Conservation (phyloP, 2,329 filamentous ascomycete species). For the Herpomyces periplanetae region DNA sequence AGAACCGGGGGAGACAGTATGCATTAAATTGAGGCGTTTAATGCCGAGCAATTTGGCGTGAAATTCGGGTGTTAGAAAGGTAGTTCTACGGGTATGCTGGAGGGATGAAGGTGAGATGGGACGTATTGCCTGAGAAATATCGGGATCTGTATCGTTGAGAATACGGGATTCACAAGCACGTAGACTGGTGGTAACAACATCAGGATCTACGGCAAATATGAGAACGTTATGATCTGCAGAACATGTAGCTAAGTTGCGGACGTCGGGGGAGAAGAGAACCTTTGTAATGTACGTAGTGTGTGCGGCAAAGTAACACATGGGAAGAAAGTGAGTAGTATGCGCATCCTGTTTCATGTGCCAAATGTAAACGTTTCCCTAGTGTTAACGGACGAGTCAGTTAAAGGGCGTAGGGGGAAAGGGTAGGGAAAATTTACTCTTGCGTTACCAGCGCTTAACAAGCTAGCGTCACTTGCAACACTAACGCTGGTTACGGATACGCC, state of each 20-base stretch:
- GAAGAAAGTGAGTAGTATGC: slow-evolving; percentile 45
- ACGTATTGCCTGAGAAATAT: too few species aligned
- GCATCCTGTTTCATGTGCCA: slow-evolving; percentile 63
- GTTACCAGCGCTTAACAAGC: slow-evolving; percentile 65
- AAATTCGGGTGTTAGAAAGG: slow-evolving; percentile 1
- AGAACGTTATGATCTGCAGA: slow-evolving; percentile 75
- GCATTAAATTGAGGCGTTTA: slow-evolving; percentile 1
- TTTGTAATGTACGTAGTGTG: slow-evolving; percentile 78
- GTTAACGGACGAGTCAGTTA: neutral
- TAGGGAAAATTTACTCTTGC: slow-evolving; percentile 26
- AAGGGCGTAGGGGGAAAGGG: neutral
- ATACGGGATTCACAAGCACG: slow-evolving; percentile 2
- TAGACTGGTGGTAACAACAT: slow-evolving; percentile 6
- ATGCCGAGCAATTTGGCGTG: too few species aligned
- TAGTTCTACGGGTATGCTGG: slow-evolving; percentile 2
- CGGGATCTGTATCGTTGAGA: too few species aligned
- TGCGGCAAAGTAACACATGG: slow-evolving; percentile 54
- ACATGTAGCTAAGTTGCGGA: slow-evolving; percentile 73
- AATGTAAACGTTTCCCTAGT: slow-evolving; percentile 70
- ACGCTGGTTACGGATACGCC: slow-evolving; percentile 77
- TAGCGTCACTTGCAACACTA: slow-evolving; percentile 75
- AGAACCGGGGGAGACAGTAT: neutral
- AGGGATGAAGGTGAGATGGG: slow-evolving; percentile 6
- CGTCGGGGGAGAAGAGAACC: slow-evolving; percentile 60
- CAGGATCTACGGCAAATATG: slow-evolving; percentile 73